phyloP scores from a whole-genome alignment of 768 basidiomycete species.

The Tremella fuciformis region DNA sequence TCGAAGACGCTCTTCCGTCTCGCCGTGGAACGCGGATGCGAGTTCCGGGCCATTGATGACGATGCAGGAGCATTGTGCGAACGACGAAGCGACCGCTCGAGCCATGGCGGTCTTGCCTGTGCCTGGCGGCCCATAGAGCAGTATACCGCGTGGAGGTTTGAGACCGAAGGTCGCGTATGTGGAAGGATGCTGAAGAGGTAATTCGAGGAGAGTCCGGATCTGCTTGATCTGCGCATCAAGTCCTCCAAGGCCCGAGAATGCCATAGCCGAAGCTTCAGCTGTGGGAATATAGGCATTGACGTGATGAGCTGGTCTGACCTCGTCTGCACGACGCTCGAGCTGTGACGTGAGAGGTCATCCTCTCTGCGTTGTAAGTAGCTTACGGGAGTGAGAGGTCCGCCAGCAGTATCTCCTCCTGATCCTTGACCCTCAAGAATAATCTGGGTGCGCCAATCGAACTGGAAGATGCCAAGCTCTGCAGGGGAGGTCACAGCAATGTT shows the following conservation, averaged over 20 bases:
- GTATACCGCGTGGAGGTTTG: slow-evolving; percentile 92
- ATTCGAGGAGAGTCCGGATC: slow-evolving; percentile 79
- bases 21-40: slow-evolving; percentile 92
- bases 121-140: slow-evolving; percentile 92
- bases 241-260: slow-evolving; percentile 84
- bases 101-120: slow-evolving; percentile 98
- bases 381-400: background rate
- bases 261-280: slow-evolving; percentile 42
- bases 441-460: slow-evolving; percentile 28
- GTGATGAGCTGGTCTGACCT: slow-evolving; percentile 16
- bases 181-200: slow-evolving; percentile 77
- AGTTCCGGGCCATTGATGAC: slow-evolving; percentile 94
- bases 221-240: slow-evolving; percentile 79
- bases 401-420: background rate
- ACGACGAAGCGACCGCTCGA: slow-evolving; percentile 84
- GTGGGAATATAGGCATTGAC: slow-evolving; percentile 51
- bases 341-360: too few relatives aligned
- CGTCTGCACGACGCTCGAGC: too few relatives aligned
- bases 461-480: slow-evolving; percentile 1
- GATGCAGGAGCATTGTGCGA: slow-evolving; percentile 73
- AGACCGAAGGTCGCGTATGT: slow-evolving; percentile 77
- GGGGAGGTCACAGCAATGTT: slow-evolving; percentile 4
- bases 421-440: slow-evolving; percentile 14
- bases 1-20: slow-evolving; percentile 86
- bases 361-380: too few relatives aligned